Conservation (phyloP, 176 grass and related monocot species). For the Aegilops speltoides region DNA sequence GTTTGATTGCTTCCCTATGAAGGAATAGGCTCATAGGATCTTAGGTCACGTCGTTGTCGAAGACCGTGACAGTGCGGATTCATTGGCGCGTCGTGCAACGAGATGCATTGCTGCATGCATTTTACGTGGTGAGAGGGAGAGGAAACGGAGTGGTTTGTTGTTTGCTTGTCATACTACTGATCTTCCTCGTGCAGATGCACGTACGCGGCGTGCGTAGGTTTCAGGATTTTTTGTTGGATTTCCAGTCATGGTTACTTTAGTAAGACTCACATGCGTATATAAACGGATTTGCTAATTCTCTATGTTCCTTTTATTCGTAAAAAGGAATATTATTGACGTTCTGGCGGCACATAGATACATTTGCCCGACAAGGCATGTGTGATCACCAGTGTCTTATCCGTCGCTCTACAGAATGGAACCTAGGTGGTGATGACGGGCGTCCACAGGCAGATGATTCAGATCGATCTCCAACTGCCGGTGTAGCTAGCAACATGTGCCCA, state of each 20-base stretch:
- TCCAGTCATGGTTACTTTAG: too few species aligned
- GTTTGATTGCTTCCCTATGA: slow-evolving; percentile 2
- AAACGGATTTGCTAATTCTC: too few species aligned
- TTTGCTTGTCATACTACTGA: neutral
- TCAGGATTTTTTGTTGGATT: too few species aligned
- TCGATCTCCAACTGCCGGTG: neutral
- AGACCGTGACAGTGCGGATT: neutral
- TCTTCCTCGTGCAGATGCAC: neutral
- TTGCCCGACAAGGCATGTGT: neutral
- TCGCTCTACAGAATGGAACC: neutral
- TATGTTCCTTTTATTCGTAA: too few species aligned
- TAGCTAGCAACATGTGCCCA: neutral
- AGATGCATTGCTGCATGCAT: neutral
- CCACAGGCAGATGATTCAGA: neutral
- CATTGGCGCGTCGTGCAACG: neutral
- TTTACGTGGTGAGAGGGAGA: slow-evolving; percentile 30
- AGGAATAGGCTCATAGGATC: neutral
- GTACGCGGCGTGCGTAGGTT: too few species aligned
- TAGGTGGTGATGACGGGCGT: neutral
- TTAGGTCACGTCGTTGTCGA: neutral
- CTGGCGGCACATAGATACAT: too few species aligned
- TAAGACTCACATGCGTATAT: too few species aligned
- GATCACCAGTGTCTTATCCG: neutral
- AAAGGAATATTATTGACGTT: too few species aligned
- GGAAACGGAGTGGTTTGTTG: neutral